phyloP scores from a whole-genome alignment of 2,329 filamentous ascomycete species.

The Clonostachys byssicola region DNA sequence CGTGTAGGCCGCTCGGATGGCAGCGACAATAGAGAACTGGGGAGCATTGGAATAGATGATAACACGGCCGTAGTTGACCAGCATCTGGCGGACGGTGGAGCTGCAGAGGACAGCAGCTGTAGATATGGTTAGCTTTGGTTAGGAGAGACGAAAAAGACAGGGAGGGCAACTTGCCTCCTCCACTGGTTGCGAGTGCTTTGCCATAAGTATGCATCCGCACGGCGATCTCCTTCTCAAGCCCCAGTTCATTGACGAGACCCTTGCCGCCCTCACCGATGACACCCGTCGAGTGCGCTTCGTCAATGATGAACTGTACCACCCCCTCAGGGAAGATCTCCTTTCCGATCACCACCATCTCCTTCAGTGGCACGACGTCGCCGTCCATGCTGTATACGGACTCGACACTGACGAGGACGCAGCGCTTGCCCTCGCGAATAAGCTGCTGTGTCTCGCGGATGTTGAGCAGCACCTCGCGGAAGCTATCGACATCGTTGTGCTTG shows the following conservation, averaged over 20 bases:
- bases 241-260: conserved; percentile 43
- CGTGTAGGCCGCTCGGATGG: neutral
- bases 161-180: neutral
- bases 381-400: conserved; percentile 44
- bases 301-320: conserved; percentile 45
- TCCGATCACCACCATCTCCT: conserved; percentile 25
- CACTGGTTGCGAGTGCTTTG: conserved; percentile 37
- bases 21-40: neutral
- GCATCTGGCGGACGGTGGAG: neutral
- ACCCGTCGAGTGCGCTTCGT: conserved; percentile 52
- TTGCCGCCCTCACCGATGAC: conserved; percentile 41
- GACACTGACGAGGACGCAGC: conserved; percentile 29
- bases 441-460: conserved; percentile 20
- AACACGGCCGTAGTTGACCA: neutral
- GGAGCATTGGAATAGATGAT: neutral
- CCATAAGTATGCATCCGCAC: conserved; percentile 46
- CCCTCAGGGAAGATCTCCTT: conserved; percentile 23
- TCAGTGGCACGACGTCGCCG: conserved; percentile 33
- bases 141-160: neutral
- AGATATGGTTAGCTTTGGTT: neutral
- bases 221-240: conserved; percentile 43
- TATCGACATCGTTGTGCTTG: conserved; percentile 34
- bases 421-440: conserved; percentile 14
- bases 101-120: neutral
- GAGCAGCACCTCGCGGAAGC: conserved; percentile 28